Evolutionary conservation across 176 grass and related monocot genomes (phyloP).

Genomic region (Zizania latifolia): DNA sequence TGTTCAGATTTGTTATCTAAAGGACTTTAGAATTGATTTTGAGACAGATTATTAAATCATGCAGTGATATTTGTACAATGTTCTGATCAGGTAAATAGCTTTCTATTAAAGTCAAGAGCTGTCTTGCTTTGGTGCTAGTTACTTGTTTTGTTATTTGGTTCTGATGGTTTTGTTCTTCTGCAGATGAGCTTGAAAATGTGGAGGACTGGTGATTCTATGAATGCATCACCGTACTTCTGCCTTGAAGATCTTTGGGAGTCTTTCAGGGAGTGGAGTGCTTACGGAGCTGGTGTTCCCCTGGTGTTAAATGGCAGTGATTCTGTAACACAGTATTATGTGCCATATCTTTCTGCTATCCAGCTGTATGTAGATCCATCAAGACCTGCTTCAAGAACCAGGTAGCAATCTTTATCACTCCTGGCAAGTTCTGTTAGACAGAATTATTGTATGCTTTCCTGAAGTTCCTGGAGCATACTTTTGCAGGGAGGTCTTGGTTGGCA

Average conservation of each 20-base stretch:
- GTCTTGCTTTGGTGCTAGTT: neutral
- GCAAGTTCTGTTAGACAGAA: too few relatives aligned
- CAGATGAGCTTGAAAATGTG: constrained; percentile 54
- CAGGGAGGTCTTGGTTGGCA: too few relatives aligned
- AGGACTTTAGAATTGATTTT: neutral
- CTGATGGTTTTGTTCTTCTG: neutral
- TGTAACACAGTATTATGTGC: constrained; percentile 90
- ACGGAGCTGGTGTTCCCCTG: constrained; percentile 88
- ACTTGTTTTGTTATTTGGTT: neutral
- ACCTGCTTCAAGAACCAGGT: constrained; percentile 54
- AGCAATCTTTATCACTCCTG: neutral
- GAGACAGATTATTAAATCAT: neutral
- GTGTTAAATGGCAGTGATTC: constrained; percentile 72
- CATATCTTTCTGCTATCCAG: constrained; percentile 92
- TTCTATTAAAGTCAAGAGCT: neutral
- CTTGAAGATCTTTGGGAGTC: constrained; percentile 93
- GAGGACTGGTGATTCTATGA: constrained; percentile 36
- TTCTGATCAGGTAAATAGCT: neutral
- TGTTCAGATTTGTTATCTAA: neutral
- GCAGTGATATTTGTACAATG: constrained; percentile 3
- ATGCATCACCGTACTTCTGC: constrained; percentile 51
- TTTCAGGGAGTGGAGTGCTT: constrained; percentile 96
- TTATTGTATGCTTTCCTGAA: too few relatives aligned
- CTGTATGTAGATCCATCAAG: constrained; percentile 57
- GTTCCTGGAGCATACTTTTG: too few relatives aligned